Evolutionary conservation across 768 basidiomycete species (phyloP), one percentile per base, ranked within the genome.

Genomic region (Amanita pseudoporphyria): DNA sequence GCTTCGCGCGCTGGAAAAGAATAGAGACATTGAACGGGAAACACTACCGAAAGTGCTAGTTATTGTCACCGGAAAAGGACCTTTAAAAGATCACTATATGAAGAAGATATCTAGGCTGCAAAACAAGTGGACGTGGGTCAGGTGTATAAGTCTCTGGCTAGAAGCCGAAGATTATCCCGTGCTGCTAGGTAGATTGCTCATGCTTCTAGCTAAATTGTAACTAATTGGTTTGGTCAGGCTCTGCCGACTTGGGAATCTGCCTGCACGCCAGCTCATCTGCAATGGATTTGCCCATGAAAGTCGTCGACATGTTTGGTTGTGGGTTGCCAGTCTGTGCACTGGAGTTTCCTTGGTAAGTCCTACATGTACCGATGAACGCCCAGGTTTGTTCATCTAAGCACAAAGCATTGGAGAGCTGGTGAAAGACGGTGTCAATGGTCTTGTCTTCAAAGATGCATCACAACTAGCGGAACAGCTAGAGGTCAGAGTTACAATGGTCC

Each of bases 291-390:
- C 96, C 96, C 2, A 99, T 99, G 96, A 99, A 99, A 65, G 82
- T 99, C 4, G 92, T 99, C 6, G 96, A 99, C 64, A 97, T 98
- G 95, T 97, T 98, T 68, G 96, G 96, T 3, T 97, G 94, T 57
- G 85, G 85, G 4, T 71, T 98, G 49, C 95, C 95, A 0, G 96
- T 97, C 6, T 87, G 94, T 53, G 94, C 96, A 0, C 73, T 92
- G 3, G 73, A 82, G 43, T 99, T 95, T 60, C 67, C 73, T 36
- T 95, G 90, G 93, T 94, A 53, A n/a, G 78, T 57, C 10, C 26
- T 51, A 24, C 43, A 18, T n/a, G 35, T 47, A 37, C 47, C 9
- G 9, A 19, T 6, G 40, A 28, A 31, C n/a, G 14, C n/a, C 14
- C n/a, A 30, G 28, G 45, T 26, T 9, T 7, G 26, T 28, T 33